phyloP scores from a whole-genome alignment of 2,329 filamentous ascomycete species.

The Westerdykella sp. region DNA sequence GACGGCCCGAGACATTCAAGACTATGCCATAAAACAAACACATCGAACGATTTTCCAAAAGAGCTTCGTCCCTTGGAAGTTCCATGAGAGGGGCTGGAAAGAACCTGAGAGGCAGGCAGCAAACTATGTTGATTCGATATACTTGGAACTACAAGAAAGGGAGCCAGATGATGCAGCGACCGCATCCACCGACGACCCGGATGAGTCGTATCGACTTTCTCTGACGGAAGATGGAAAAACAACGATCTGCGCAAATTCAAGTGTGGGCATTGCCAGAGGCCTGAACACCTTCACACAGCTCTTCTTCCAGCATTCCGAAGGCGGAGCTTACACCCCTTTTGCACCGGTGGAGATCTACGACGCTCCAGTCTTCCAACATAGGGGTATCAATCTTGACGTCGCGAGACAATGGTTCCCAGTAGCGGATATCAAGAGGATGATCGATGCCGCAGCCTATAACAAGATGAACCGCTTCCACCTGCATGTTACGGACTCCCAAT shows the following conservation, averaged over 20 bases:
- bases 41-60: slow-evolving; percentile 59
- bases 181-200: slow-evolving; percentile 56
- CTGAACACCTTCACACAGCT: slow-evolving; percentile 73
- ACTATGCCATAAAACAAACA: slow-evolving; percentile 48
- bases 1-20: slow-evolving; percentile 47
- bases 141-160: slow-evolving; percentile 54
- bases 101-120: slow-evolving; percentile 53
- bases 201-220: slow-evolving; percentile 69
- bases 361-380: slow-evolving; percentile 65
- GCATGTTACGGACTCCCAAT: slow-evolving; percentile 76
- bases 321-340: slow-evolving; percentile 58
- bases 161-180: slow-evolving; percentile 53
- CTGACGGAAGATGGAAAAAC: slow-evolving; percentile 55
- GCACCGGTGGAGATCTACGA: slow-evolving; percentile 70
- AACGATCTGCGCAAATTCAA: slow-evolving; percentile 58
- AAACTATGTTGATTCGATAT: slow-evolving; percentile 53
- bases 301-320: slow-evolving; percentile 64
- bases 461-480: slow-evolving; percentile 80
- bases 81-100: slow-evolving; percentile 57
- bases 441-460: slow-evolving; percentile 70
- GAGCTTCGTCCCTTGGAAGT: slow-evolving; percentile 72
- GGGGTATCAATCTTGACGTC: slow-evolving; percentile 74
- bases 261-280: slow-evolving; percentile 64
- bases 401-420: slow-evolving; percentile 66
- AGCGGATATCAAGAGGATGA: slow-evolving; percentile 62